Evolutionary conservation across 805 yeast species (phyloP), one percentile per base, ranked within the genome.

Genomic region (Sugiyamaella floridensis): DNA sequence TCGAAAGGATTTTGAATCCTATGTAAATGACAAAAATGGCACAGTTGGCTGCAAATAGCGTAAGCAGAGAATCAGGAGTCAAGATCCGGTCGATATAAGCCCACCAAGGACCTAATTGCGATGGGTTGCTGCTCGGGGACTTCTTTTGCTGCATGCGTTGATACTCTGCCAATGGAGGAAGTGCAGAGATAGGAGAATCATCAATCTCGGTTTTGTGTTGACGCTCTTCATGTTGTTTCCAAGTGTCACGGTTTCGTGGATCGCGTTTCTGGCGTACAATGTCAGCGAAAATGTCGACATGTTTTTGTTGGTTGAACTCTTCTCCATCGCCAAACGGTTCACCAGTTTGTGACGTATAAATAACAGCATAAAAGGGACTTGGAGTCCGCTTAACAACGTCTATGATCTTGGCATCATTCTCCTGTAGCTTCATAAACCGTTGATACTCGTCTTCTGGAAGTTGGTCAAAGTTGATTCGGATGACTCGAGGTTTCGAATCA

Each of bases 361-460:
- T 65, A 1, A 89, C 68, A 1, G 89, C 72, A 51, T 76, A 77
- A 55, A 79, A 78, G 0, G 96, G 96, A 0, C 90, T 75, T 0
- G 97, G 96, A 11, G 86, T 66, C 51, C 79, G 80, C 40, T 86
- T 76, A n/a, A 86, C 56, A 3, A 86, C 73, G 16, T 74, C 73
- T 49, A 85, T 72, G 10, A 87, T 55, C 14, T 72, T 67, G 45
- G 73, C 76, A 58, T 78, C 82, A 47, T 76, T 71, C 28, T 68
- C 62, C 12, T 64, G 58, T 32, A 81, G 62, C 1, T 69, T 70
- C 16, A 58, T 58, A 0, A 55, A 55, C 48, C 79, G 63, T 12
- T 49, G 58, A 3, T 63, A 64, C 7, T 70, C 71, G 8, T 63
- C 67, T 28, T 59, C 65, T 0, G 78, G 75, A 22, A 86, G 67